Percentiles rank a stretch among this genome's conserved stretches.
phyloP scores from a whole-genome alignment of 345 rosid genomes.

The Pistacia atlantica region DNA sequence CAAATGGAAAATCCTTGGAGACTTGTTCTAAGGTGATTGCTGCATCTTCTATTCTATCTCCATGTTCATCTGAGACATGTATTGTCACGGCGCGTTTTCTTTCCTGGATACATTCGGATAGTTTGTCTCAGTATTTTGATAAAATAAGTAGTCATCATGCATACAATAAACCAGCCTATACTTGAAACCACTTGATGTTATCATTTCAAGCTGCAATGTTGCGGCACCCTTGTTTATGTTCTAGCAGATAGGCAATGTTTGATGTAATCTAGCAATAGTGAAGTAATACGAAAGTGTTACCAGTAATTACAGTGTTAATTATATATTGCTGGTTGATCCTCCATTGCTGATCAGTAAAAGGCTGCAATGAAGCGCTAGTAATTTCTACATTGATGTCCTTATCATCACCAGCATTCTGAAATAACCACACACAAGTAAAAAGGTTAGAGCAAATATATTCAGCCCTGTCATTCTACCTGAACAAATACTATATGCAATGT shows the following conservation, averaged over 20 bases:
- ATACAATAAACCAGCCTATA: background rate
- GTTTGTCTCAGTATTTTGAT: background rate
- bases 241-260: too few relatives aligned
- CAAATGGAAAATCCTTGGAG: constrained; percentile 79
- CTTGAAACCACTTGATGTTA: background rate
- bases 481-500: background rate
- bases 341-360: constrained; percentile 77
- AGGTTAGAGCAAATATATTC: background rate
- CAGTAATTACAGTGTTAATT: constrained; percentile 48
- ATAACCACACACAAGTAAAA: background rate
- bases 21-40: constrained; percentile 49
- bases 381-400: constrained; percentile 37
- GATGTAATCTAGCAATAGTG: background rate
- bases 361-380: constrained; percentile 63
- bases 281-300: background rate
- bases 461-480: background rate
- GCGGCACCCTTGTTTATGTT: background rate
- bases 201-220: background rate
- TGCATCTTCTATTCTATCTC: constrained; percentile 60
- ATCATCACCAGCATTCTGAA: constrained; percentile 44
- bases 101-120: constrained; percentile 35
- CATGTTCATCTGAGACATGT: constrained; percentile 62
- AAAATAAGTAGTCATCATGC: background rate
- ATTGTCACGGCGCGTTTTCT: constrained; percentile 73
- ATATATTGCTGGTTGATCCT: constrained; percentile 55